Conservation (phyloP, 164 flowering plant species). For the Buxus sempervirens region DNA sequence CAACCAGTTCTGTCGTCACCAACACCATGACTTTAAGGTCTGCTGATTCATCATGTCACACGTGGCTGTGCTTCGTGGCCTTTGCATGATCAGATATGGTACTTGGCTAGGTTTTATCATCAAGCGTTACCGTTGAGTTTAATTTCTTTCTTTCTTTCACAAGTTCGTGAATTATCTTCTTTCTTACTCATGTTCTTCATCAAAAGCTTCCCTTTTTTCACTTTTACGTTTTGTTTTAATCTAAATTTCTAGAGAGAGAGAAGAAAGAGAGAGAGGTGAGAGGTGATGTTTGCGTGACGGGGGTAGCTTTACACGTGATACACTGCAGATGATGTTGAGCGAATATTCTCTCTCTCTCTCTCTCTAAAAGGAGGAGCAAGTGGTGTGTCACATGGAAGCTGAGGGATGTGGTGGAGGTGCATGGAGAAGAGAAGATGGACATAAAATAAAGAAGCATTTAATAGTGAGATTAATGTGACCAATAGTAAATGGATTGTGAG, state of each 20-base stretch:
- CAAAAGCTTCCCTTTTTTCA: background rate
- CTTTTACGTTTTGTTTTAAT: background rate
- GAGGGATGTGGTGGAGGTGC: too few relatives aligned
- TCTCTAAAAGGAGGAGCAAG: background rate
- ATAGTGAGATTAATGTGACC: too few relatives aligned
- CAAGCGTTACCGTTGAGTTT: background rate
- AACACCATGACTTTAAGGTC: constrained; percentile 34
- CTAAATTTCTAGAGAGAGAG: background rate
- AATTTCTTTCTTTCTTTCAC: background rate
- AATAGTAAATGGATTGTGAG: too few relatives aligned
- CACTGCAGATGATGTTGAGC: constrained; percentile 4
- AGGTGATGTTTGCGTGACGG: constrained; percentile 9
- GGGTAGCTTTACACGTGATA: constrained; percentile 17
- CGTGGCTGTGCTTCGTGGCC: background rate
- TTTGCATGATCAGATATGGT: too few relatives aligned
- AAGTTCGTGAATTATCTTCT: background rate
- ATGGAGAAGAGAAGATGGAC: too few relatives aligned
- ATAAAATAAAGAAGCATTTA: too few relatives aligned
- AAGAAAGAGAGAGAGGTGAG: background rate
- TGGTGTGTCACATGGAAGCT: too few relatives aligned
- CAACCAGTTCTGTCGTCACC: constrained; percentile 18
- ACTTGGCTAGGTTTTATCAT: background rate
- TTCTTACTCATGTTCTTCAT: background rate
- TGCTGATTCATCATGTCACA: constrained; percentile 23
- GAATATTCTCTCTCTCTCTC: background rate